A percentile compares a stretch with the other conserved stretches of the same genome.
Conservation (phyloP, 352 stramenopile genomes). For the Phytophthora pseudosyringae region DNA sequence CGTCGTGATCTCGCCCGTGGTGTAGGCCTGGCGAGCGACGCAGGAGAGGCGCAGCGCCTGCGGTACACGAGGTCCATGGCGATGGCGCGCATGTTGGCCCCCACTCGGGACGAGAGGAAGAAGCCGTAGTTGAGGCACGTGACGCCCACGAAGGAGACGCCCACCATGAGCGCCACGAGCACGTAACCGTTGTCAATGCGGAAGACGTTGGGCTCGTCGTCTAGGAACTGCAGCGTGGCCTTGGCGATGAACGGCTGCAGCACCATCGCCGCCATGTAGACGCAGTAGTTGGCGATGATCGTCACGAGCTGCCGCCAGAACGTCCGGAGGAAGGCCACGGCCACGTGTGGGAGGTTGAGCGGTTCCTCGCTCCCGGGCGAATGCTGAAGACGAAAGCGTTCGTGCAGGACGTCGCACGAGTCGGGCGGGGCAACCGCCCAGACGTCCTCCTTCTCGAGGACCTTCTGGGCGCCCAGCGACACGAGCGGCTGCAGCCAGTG, state of each 20-base stretch:
- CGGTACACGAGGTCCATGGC: conserved; percentile 50
- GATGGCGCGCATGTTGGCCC: conserved; percentile 46
- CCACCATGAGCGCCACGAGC: conserved; percentile 29
- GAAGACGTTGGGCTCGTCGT: conserved; percentile 37
- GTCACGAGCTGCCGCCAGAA: conserved; percentile 31
- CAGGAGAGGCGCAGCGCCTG: conserved; percentile 66
- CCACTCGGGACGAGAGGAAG: conserved; percentile 42
- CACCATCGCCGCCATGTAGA: conserved; percentile 43
- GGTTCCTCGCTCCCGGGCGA: neutral
- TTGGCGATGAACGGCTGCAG: conserved; percentile 36
- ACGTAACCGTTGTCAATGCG: conserved; percentile 33
- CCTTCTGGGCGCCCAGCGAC: conserved; percentile 36
- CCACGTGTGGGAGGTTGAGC: conserved; percentile 28
- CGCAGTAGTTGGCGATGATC: conserved; percentile 33
- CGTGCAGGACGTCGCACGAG: conserved; percentile 26
- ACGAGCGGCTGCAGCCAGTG: conserved; percentile 45
- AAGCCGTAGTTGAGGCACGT: conserved; percentile 48
- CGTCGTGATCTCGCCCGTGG: conserved; percentile 50
- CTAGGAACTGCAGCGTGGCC: conserved; percentile 37
- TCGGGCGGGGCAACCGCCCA: conserved; percentile 37
- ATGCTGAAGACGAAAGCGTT: conserved; percentile 30
- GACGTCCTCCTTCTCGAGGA: conserved; percentile 44
- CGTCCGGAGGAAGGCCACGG: conserved; percentile 31
- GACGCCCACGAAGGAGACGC: conserved; percentile 31
- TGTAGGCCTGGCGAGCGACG: conserved; percentile 44